These are phyloP conservation scores for Danielozyma ontarioensis DNA, from an alignment of 805 yeast genomes.

Conservation along the genomic window DNA sequence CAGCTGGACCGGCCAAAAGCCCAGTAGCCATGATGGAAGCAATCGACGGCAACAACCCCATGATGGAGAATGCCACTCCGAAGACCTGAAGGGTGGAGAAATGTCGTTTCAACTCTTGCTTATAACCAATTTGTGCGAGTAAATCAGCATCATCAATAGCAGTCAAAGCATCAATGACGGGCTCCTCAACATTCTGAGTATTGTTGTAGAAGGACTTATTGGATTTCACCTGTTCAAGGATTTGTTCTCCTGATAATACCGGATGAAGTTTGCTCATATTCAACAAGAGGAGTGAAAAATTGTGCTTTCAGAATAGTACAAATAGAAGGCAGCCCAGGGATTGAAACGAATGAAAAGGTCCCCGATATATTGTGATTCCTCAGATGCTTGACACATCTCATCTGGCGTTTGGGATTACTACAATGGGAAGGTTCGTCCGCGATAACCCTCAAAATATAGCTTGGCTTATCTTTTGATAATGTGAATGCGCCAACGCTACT, in stretches of 20 bases:
- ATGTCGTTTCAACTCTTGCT: constrained; percentile 59
- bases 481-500: no score
- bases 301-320: no score
- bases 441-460: no score
- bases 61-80: constrained; percentile 67
- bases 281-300: no score
- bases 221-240: constrained; percentile 19
- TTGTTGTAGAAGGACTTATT: constrained; percentile 21
- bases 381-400: no score
- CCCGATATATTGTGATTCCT: no score
- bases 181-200: constrained; percentile 23
- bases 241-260: constrained; percentile 15
- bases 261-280: constrained; percentile 3
- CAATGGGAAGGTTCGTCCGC: no score
- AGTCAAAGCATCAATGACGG: constrained; percentile 17
- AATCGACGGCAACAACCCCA: constrained; percentile 66
- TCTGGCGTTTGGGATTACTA: no score
- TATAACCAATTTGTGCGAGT: constrained; percentile 60
- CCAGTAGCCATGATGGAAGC: constrained; percentile 52
- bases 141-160: constrained; percentile 23
- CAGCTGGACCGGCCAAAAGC: constrained; percentile 58
- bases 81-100: constrained; percentile 61
- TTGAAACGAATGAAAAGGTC: no score
- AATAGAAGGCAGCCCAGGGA: no score
- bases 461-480: no score